Base-by-base conservation (phyloP, 2,329 filamentous ascomycete genomes). In the Apiospora rasikravindrae region DNA sequence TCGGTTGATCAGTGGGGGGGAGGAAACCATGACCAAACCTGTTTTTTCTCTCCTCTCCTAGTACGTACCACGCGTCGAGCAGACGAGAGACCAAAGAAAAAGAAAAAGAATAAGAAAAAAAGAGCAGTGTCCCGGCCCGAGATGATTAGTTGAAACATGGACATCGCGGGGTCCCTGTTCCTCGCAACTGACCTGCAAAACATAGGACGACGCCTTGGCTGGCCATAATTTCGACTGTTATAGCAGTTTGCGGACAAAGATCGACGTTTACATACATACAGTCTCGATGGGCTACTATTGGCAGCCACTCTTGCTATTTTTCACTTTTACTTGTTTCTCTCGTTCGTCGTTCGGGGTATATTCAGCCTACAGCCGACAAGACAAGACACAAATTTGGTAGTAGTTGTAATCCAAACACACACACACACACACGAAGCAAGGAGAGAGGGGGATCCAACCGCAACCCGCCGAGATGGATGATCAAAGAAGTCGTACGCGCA, bases 1-100 rank as follows among this genome's bases (percentile, higher is more conserved):
- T 64, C 33, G 57, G 33, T 40, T 64, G 14, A 64, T 64, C 29
- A 40, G 57, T 40, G 57, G 57, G 57, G 57, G 57, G 57, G 57
- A 64, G 57, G 19, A 29, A 33, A 40, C 26, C 26, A 61, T 22
- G 26, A 2, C 19, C 57, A 64, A 51, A 24, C 57, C 53, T 37
- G 53, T 37, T 61, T 61, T 61, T 33, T 2, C 8, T n/a, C n/a
- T n/a, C 24, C 13, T 29, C 11, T 13, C 13, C 19, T n/a, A n/a
- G n/a, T n/a, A n/a, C n/a, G n/a, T 53, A 14, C 49, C 53, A 61
- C 29, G 53, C 53, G 29, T 61, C 29, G 19, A 37, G 53, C 0
- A 22, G 19, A 61, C 29, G 19, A 22, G 13, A 42, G 40, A 42
- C 8, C 33, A 24, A 33, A 33, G 51, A 26, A 19, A 24, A 7